phyloP scores from a whole-genome alignment of 2,329 filamentous ascomycete species.

The Rutstroemia sydowiana region DNA sequence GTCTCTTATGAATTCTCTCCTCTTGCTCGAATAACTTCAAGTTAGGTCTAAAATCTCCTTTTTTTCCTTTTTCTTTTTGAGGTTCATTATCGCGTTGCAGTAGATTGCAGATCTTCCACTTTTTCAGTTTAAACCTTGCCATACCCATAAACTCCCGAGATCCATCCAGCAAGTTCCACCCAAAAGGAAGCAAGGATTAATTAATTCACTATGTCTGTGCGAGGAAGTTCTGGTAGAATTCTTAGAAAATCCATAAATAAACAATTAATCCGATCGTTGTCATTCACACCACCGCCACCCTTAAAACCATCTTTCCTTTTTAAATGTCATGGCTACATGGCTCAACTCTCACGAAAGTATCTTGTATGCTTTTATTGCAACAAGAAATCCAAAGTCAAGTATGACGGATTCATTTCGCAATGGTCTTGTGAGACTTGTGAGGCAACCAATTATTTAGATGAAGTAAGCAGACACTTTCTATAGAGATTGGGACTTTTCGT shows the following conservation, averaged over 20 bases:
- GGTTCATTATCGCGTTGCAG: neutral
- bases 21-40: too few relatives aligned
- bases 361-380: constrained; percentile 82
- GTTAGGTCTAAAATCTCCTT: neutral
- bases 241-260: neutral
- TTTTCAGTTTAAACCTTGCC: neutral
- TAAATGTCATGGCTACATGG: constrained; percentile 22
- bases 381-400: constrained; percentile 52
- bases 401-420: constrained; percentile 50
- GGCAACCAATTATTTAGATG: constrained; percentile 81
- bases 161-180: neutral
- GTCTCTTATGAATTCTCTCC: too few relatives aligned
- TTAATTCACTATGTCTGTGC: neutral
- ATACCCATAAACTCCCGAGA: neutral
- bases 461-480: too few relatives aligned
- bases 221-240: neutral
- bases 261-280: neutral
- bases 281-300: neutral
- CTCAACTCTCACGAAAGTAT: constrained; percentile 20
- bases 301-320: neutral
- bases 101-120: too few relatives aligned
- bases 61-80: too few relatives aligned
- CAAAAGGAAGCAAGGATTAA: neutral
- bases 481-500: too few relatives aligned
- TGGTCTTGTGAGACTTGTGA: constrained; percentile 76